A percentile compares a stretch with the other conserved stretches of the same genome.
Conservation (phyloP, 495 filamentous ascomycete species). For the Neurospora sp. region DNA sequence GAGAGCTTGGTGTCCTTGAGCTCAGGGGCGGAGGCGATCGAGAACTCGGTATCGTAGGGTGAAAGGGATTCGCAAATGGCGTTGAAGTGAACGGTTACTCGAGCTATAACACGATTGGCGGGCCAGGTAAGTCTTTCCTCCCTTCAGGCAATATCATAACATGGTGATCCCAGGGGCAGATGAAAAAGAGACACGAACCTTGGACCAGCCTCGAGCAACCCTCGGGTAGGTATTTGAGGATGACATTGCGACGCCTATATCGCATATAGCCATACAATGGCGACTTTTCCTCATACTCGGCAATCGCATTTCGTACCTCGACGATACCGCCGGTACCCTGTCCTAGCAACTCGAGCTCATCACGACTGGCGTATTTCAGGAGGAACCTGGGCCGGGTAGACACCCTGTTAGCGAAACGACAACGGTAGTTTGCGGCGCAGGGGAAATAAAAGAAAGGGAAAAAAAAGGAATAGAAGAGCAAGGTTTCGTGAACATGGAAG, state of each 20-base stretch:
- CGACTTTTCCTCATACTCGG: conserved; percentile 68
- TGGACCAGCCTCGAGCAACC: conserved; percentile 80
- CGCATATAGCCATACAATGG: conserved; percentile 88
- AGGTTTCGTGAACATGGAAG: too few species aligned
- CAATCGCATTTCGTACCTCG: conserved; percentile 70
- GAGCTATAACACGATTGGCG: conserved; percentile 44
- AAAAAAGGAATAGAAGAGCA: too few species aligned
- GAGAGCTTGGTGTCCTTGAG: conserved; percentile 81
- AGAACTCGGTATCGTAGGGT: conserved; percentile 76
- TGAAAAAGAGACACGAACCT: conserved; percentile 47
- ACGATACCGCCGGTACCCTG: conserved; percentile 75
- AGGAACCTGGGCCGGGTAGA: conserved; percentile 60
- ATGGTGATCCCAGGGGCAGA: not conserved
- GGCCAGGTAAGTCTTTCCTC: conserved; percentile 5
- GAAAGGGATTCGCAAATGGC: conserved; percentile 76
- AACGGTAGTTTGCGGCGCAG: not conserved
- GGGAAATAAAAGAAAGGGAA: not conserved
- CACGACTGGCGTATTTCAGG: conserved; percentile 80
- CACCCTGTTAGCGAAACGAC: conserved; percentile 10
- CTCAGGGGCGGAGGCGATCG: conserved; percentile 61
- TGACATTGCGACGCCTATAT: conserved; percentile 80
- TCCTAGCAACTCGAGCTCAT: conserved; percentile 72
- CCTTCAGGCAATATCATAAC: not conserved
- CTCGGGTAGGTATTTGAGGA: conserved; percentile 87
- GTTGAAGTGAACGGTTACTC: conserved; percentile 88